These are phyloP conservation scores for Lachancea kluyveri DNA, from an alignment of 805 yeast genomes.

Conservation along the genomic window DNA sequence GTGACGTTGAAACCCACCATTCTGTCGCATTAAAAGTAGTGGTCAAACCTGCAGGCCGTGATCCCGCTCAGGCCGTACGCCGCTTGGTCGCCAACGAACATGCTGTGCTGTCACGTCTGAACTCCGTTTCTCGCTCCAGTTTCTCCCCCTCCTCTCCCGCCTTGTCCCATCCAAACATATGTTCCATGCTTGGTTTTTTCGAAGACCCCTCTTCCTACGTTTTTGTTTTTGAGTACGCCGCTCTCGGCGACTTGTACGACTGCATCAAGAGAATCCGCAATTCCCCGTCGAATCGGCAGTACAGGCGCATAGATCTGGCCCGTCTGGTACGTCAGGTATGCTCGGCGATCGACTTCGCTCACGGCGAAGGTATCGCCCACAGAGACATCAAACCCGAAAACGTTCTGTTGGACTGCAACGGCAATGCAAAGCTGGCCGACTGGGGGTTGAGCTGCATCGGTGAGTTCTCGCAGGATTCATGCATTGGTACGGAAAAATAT, in stretches of 20 bases:
- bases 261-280: slow-evolving; percentile 24
- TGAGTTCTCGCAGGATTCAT: slow-evolving; percentile 27
- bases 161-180: slow-evolving; percentile 45
- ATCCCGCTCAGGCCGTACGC: slow-evolving; percentile 6
- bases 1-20: slow-evolving; percentile 14
- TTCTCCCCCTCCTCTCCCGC: too few species aligned
- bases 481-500: slow-evolving; percentile 77
- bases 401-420: slow-evolving; percentile 44
- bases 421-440: slow-evolving; percentile 58
- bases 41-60: slow-evolving; percentile 17
- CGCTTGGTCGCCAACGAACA: slow-evolving; percentile 20
- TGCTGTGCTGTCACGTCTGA: slow-evolving; percentile 34
- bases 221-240: slow-evolving; percentile 60
- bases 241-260: slow-evolving; percentile 64
- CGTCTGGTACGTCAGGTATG: slow-evolving; percentile 43
- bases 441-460: slow-evolving; percentile 60
- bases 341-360: slow-evolving; percentile 49
- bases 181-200: slow-evolving; percentile 51
- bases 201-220: slow-evolving; percentile 47
- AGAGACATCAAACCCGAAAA: slow-evolving; percentile 75
- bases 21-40: slow-evolving; percentile 29
- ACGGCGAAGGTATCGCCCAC: slow-evolving; percentile 54
- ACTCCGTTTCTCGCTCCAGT: slow-evolving; percentile 20
- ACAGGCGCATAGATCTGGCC: slow-evolving; percentile 27
- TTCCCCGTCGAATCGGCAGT: slow-evolving; percentile 5